Percentiles rank a stretch among this genome's conserved stretches.
Conservation (phyloP, 2,329 filamentous ascomycete genomes). For the Alternaria panax region DNA sequence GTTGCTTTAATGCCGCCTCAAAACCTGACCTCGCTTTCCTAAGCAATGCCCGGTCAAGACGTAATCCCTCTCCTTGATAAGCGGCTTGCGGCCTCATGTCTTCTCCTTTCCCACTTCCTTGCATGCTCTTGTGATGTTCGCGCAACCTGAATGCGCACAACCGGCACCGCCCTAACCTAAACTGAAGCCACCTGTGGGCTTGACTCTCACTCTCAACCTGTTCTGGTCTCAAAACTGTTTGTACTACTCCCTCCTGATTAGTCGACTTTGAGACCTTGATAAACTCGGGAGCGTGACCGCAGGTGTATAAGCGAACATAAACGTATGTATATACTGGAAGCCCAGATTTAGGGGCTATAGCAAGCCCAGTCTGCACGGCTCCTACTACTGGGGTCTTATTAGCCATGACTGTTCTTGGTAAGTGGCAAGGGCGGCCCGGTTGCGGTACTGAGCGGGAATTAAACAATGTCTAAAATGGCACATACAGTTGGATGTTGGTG, state of each 20-base stretch:
- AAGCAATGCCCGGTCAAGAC: not conserved
- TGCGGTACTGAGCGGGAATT: not conserved
- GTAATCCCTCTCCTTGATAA: slow-evolving; percentile 6
- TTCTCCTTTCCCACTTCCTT: not conserved
- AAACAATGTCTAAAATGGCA: not conserved
- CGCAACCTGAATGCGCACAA: slow-evolving; percentile 11
- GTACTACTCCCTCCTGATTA: slow-evolving; percentile 1
- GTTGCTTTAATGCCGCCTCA: not conserved
- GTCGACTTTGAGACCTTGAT: slow-evolving; percentile 17
- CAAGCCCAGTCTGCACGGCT: not conserved
- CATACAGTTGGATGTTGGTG: slow-evolving; percentile 8
- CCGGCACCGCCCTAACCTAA: slow-evolving; percentile 14
- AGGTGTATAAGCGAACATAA: slow-evolving; percentile 24
- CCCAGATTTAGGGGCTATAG: not conserved
- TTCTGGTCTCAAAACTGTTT: slow-evolving; percentile 12
- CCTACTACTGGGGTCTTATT: not conserved
- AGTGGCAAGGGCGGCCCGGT: not conserved
- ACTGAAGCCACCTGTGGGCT: not conserved
- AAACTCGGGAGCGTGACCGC: slow-evolving; percentile 27
- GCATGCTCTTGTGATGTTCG: not conserved
- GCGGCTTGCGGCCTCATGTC: not conserved
- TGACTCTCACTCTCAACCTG: not conserved
- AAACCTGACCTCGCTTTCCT: slow-evolving; percentile 2
- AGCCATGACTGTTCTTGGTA: slow-evolving; percentile 1
- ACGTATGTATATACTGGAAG: slow-evolving; percentile 17